Evolutionary conservation across 306 rosid genomes (phyloP).

Genomic region (Benincasa hispida): DNA sequence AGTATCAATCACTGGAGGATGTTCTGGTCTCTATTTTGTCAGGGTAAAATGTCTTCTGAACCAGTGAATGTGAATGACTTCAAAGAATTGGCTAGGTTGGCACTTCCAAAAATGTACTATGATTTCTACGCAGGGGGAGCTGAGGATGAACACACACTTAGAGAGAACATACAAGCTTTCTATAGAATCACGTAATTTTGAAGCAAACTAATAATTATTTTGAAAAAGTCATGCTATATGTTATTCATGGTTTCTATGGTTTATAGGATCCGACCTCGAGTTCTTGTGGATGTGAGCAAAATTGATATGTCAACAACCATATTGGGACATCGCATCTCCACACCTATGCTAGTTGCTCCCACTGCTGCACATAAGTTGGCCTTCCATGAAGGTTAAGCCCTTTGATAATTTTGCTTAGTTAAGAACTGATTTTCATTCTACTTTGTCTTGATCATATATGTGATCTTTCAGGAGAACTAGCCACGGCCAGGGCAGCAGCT

Average conservation of each 20-base stretch:
- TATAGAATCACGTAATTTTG: conserved; percentile 31
- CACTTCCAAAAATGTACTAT: conserved; percentile 46
- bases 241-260: not conserved
- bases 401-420: not conserved
- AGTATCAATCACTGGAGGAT: not conserved
- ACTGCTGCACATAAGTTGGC: conserved; percentile 42
- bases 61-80: conserved; percentile 47
- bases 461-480: conserved; percentile 41
- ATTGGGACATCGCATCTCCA: conserved; percentile 36
- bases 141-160: conserved; percentile 41
- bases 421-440: not conserved
- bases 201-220: not conserved
- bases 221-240: not conserved
- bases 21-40: not conserved
- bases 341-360: conserved; percentile 54
- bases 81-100: conserved; percentile 43
- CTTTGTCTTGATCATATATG: not conserved
- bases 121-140: conserved; percentile 58
- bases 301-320: conserved; percentile 41
- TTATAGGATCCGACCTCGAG: conserved; percentile 49
- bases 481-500: conserved; percentile 71
- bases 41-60: conserved; percentile 36
- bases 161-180: conserved; percentile 47
- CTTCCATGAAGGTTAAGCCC: conserved; percentile 40
- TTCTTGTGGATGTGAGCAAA: conserved; percentile 59